phyloP scores from a whole-genome alignment of 1,284 basidiomycete species.

The Cutaneotrichosporon curvatum region DNA sequence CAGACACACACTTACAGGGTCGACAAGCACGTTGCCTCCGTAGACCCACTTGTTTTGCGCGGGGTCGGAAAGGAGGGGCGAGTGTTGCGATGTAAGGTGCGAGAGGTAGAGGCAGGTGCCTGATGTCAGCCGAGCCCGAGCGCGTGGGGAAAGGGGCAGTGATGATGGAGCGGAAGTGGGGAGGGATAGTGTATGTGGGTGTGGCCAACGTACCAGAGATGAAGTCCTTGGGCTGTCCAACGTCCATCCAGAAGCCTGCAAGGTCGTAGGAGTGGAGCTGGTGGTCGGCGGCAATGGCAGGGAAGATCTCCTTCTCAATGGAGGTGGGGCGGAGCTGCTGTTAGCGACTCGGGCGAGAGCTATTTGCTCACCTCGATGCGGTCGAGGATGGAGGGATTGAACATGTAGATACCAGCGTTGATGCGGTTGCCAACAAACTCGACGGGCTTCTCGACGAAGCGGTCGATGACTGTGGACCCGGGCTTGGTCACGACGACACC shows the following conservation, averaged over 20 bases:
- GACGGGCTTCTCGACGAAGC: constrained; percentile 54
- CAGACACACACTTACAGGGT: constrained; percentile 40
- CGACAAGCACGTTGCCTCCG: constrained; percentile 50
- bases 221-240: constrained; percentile 53
- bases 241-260: constrained; percentile 53
- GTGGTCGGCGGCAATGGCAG: constrained; percentile 48
- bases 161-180: too few relatives aligned
- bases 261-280: constrained; percentile 53
- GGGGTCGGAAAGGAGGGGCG: constrained; percentile 47
- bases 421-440: constrained; percentile 54
- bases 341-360: constrained; percentile 3
- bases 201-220: constrained; percentile 39
- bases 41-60: constrained; percentile 49
- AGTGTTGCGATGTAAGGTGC: constrained; percentile 48
- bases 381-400: constrained; percentile 51
- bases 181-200: too few relatives aligned
- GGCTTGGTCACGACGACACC: constrained; percentile 52
- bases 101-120: constrained; percentile 53
- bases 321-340: constrained; percentile 50
- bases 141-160: too few relatives aligned
- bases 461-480: constrained; percentile 49
- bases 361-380: constrained; percentile 50
- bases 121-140: constrained; percentile 8
- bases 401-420: constrained; percentile 55
- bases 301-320: constrained; percentile 54